Evolutionary conservation across 2,329 filamentous ascomycete species (phyloP).

Genomic region (Calycina herbarum): DNA sequence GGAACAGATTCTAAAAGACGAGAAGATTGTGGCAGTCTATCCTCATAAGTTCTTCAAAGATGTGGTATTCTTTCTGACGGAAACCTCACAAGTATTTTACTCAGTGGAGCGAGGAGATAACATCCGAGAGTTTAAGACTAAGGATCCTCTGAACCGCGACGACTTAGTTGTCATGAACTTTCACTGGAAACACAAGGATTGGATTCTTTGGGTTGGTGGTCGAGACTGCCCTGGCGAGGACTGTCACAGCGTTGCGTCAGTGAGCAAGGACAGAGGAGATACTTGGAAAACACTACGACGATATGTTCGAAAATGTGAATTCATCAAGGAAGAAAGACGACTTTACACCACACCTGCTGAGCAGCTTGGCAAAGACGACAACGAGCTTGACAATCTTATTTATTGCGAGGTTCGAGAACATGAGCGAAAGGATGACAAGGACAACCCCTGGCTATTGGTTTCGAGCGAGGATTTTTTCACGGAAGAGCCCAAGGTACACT

Average conservation of each 20-base stretch:
- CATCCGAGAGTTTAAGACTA: constrained; percentile 73
- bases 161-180: constrained; percentile 65
- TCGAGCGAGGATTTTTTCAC: constrained; percentile 79
- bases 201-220: constrained; percentile 85
- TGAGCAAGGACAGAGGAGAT: constrained; percentile 77
- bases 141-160: constrained; percentile 48
- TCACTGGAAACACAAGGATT: constrained; percentile 82
- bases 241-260: constrained; percentile 74
- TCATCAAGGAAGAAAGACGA: constrained; percentile 67
- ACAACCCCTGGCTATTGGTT: constrained; percentile 66
- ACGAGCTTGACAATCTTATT: constrained; percentile 46
- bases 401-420: constrained; percentile 63
- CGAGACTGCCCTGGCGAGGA: constrained; percentile 61
- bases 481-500: constrained; percentile 60
- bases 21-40: constrained; percentile 69
- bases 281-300: constrained; percentile 74
- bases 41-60: constrained; percentile 83
- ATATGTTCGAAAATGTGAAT: constrained; percentile 81
- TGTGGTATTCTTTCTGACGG: constrained; percentile 81
- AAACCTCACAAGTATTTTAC: constrained; percentile 67
- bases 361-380: constrained; percentile 43
- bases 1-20: constrained; percentile 67
- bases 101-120: constrained; percentile 75
- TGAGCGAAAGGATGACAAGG: constrained; percentile 62
- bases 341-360: constrained; percentile 34